A percentile compares a stretch with the other conserved stretches of the same genome.
Conservation (phyloP, 371 early-diverging fungal genomes). For the Mucor indicus region DNA sequence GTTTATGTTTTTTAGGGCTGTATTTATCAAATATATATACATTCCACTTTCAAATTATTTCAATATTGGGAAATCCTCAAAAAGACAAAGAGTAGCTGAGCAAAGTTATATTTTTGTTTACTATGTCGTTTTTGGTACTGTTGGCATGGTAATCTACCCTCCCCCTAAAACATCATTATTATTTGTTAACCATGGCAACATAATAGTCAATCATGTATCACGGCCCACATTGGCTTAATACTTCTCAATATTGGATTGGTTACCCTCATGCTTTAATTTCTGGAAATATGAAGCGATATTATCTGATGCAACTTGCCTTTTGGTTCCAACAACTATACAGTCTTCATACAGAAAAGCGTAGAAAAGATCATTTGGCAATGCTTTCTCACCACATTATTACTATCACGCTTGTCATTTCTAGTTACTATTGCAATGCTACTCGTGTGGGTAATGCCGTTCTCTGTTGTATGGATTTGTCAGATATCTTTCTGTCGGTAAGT, state of each 20-base stretch:
- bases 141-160: slow-evolving; percentile 43
- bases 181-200: background rate
- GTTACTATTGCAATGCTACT: slow-evolving; percentile 65
- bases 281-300: slow-evolving; percentile 63
- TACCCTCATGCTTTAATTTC: slow-evolving; percentile 56
- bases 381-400: slow-evolving; percentile 71
- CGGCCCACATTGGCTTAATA: slow-evolving; percentile 58
- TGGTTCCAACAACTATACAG: slow-evolving; percentile 72
- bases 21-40: slow-evolving; percentile 52
- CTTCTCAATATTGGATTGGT: slow-evolving; percentile 55
- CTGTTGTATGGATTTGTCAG: slow-evolving; percentile 75
- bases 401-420: slow-evolving; percentile 46
- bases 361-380: slow-evolving; percentile 73
- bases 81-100: slow-evolving; percentile 57
- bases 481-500: slow-evolving; percentile 65
- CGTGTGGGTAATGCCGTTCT: slow-evolving; percentile 72
- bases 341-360: slow-evolving; percentile 65
- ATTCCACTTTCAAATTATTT: slow-evolving; percentile 45
- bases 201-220: slow-evolving; percentile 45
- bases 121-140: slow-evolving; percentile 49
- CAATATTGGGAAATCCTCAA: slow-evolving; percentile 41
- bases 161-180: background rate
- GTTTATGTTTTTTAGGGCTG: slow-evolving; percentile 60
- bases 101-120: slow-evolving; percentile 51
- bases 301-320: slow-evolving; percentile 68